Conservation (phyloP, 805 yeast species). For the Candida arabinofermentans region DNA sequence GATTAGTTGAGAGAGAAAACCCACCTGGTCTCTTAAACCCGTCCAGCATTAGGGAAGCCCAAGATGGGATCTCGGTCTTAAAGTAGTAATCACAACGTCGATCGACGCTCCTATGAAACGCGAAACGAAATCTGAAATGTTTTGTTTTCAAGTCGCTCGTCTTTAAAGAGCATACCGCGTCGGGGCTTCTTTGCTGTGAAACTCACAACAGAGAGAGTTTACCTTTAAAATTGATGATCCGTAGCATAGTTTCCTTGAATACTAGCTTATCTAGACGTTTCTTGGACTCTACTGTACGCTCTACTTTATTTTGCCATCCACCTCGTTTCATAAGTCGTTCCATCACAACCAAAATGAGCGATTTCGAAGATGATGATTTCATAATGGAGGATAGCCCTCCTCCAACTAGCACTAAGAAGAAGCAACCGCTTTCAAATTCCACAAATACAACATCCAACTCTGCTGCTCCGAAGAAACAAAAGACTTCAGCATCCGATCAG, state of each 20-base stretch:
- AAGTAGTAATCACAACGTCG: neutral
- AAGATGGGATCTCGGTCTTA: neutral
- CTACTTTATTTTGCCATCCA: neutral
- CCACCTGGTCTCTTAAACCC: neutral
- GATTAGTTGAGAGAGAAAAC: too few relatives aligned
- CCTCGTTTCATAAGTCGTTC: neutral
- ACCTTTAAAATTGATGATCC: neutral
- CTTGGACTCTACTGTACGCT: too few relatives aligned
- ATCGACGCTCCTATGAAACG: neutral
- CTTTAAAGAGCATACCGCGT: neutral
- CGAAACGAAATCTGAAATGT: neutral
- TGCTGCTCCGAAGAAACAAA: constrained; percentile 9
- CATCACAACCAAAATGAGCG: constrained; percentile 7
- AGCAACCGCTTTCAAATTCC: constrained; percentile 40
- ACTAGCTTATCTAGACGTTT: too few relatives aligned
- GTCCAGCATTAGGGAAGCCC: too few relatives aligned
- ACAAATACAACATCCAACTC: constrained; percentile 15
- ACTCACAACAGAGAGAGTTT: neutral
- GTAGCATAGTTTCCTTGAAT: neutral
- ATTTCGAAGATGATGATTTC: constrained; percentile 7
- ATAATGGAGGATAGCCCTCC: constrained; percentile 6
- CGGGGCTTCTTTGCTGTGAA: too few relatives aligned
- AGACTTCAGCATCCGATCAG: constrained; percentile 52
- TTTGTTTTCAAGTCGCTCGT: neutral
- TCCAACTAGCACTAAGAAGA: constrained; percentile 5